Evolutionary conservation across 2,329 filamentous ascomycete species (phyloP).

Genomic region (Sporothrix brasiliensis): DNA sequence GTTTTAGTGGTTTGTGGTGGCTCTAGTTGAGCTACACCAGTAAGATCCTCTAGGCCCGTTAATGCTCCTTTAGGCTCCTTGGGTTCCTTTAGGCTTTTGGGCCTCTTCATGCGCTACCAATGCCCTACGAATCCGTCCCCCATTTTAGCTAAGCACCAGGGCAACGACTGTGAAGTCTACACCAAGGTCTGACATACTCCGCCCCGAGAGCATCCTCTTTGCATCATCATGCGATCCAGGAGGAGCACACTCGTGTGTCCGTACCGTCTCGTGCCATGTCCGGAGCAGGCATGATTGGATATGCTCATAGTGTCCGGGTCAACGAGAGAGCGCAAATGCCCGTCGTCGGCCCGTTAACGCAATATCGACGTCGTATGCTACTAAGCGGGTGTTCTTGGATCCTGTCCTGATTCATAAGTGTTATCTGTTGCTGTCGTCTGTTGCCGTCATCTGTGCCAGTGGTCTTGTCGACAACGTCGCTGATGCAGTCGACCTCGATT

Average conservation of each 20-base stretch:
- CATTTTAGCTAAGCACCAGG: background rate
- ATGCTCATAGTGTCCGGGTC: background rate
- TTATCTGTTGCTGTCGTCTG: background rate
- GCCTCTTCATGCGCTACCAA: background rate
- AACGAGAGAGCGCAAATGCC: background rate
- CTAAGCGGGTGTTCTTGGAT: background rate
- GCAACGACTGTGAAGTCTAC: background rate
- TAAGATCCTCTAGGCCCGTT: background rate
- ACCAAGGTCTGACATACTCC: background rate
- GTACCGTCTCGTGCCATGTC: background rate
- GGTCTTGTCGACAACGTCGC: background rate
- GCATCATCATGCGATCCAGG: conserved; percentile 1
- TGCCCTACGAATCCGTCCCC: too few relatives aligned
- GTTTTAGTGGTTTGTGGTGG: background rate
- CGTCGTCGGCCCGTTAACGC: background rate
- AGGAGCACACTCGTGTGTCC: background rate
- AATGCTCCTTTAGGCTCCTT: background rate
- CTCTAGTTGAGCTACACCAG: background rate
- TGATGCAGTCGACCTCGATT: background rate
- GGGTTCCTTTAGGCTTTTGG: background rate
- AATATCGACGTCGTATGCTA: background rate
- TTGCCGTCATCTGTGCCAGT: background rate
- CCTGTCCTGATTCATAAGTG: background rate
- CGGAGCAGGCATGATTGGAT: background rate
- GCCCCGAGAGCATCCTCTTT: background rate